Base-by-base conservation (phyloP, 1,139 yeast species). In the Spathaspora sp. region DNA sequence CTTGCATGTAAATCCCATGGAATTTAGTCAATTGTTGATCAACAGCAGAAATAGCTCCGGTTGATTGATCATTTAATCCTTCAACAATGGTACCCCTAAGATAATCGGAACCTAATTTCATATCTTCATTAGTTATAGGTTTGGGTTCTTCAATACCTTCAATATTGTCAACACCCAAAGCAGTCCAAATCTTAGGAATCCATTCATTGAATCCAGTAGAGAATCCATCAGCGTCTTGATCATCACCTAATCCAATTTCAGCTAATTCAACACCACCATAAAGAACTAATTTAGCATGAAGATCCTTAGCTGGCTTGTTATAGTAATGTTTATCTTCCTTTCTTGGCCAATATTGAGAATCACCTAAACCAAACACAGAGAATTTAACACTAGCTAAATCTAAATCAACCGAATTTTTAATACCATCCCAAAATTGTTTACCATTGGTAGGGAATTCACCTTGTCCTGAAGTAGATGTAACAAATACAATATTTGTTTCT, bases 1-100 rank as follows among this genome's bases (percentile, higher is more conserved):
- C 98, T 74, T 93, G 99, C 96, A 91, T 90, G 67, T 93, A 93
- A 56, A 91, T 90, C 70, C 99, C 99, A 65, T 93, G 98, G 81
- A 93, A 93, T 69, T 93, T 93, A 56, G 97, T 90, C 65, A 93
- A 72, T 70, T 90, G 97, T 70, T 90, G 96, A 67, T 90, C 97
- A 49, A 81, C 81, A n/a, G 97, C 95, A 55, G 87, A 79, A 56
- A 93, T 88, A 13, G 97, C 91, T 54, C 98, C 97, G 16, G 98
- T 91, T 3, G 91, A 77, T 53, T 80, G 78, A 64, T 93, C 98
- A 47, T 69, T 64, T 52, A 93, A 78, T 25, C 91, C 97, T 65
- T 87, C 95, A 34, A 82, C 95, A 66, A 93, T 91, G 1, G 96
- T 89, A 60, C 98, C 99, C 69, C 98, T 85, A 58, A 93, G 78